Percentiles rank a stretch among this genome's conserved stretches.
Conservation (phyloP, 495 filamentous ascomycete species). For the Podospora fimiseda region DNA sequence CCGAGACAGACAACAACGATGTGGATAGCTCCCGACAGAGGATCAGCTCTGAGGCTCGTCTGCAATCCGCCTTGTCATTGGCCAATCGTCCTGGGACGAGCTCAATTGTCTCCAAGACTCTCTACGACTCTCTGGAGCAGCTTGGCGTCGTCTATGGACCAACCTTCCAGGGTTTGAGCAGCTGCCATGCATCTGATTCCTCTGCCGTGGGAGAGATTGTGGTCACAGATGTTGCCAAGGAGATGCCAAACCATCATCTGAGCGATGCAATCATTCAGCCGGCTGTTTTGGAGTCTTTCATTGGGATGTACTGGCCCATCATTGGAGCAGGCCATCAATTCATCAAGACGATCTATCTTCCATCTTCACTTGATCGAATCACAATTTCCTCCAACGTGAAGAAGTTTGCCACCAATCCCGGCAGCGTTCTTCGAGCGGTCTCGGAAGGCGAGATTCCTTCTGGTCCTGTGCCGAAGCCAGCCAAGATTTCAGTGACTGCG, state of each 20-base stretch:
- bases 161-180: constrained; percentile 39
- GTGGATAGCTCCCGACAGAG: constrained; percentile 28
- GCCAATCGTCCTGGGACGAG: constrained; percentile 18
- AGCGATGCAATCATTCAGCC: constrained; percentile 45
- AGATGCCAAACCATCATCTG: constrained; percentile 46
- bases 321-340: constrained; percentile 25
- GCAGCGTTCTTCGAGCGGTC: constrained; percentile 27
- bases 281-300: constrained; percentile 46
- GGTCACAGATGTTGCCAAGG: constrained; percentile 44
- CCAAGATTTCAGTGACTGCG: constrained; percentile 33
- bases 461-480: constrained; percentile 27
- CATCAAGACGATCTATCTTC: constrained; percentile 37
- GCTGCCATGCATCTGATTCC: constrained; percentile 34
- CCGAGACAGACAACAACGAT: constrained; percentile 28
- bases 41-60: constrained; percentile 21
- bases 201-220: constrained; percentile 36
- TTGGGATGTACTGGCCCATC: constrained; percentile 43
- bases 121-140: constrained; percentile 35
- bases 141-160: constrained; percentile 40
- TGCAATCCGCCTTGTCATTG: constrained; percentile 23
- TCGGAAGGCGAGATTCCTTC: constrained; percentile 28
- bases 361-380: constrained; percentile 34
- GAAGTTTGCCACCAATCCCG: constrained; percentile 22
- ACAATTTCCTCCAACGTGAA: constrained; percentile 29
- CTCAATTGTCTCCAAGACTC: constrained; percentile 19